Conservation (phyloP, 2,329 filamentous ascomycete genomes). For the Talaromyces atroroseus region DNA sequence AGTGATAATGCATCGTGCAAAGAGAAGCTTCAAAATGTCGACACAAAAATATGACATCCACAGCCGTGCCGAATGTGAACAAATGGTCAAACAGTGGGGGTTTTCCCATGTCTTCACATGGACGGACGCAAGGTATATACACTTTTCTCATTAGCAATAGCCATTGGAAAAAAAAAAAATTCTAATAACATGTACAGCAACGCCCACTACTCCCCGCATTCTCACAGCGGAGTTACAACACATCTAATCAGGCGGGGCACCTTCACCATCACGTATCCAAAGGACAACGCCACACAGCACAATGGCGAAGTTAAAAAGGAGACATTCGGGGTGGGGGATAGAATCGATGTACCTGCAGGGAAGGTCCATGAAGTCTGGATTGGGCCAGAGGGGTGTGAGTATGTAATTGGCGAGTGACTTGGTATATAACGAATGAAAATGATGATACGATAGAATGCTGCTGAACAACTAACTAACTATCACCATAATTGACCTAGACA, state of each 20-base stretch:
- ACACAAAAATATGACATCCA: constrained; percentile 27
- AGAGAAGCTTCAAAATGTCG: constrained; percentile 4
- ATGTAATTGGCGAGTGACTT: constrained; percentile 53
- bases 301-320: constrained; percentile 40
- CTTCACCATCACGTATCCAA: constrained; percentile 55
- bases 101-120: constrained; percentile 58
- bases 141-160: background rate
- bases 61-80: constrained; percentile 46
- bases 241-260: constrained; percentile 54
- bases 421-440: background rate
- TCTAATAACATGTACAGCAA: constrained; percentile 37
- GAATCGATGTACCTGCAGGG: constrained; percentile 54
- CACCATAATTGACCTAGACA: no score
- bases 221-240: constrained; percentile 51
- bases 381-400: constrained; percentile 53
- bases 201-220: constrained; percentile 56
- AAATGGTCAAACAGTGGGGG: constrained; percentile 53
- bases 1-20: background rate
- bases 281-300: constrained; percentile 36
- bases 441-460: no score
- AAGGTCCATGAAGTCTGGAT: constrained; percentile 59
- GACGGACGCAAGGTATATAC: constrained; percentile 52
- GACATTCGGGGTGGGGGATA: constrained; percentile 50
- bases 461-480: no score
- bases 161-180: background rate